Evolutionary conservation across 768 basidiomycete genomes (phyloP).

Genomic region (Russula compacta): DNA sequence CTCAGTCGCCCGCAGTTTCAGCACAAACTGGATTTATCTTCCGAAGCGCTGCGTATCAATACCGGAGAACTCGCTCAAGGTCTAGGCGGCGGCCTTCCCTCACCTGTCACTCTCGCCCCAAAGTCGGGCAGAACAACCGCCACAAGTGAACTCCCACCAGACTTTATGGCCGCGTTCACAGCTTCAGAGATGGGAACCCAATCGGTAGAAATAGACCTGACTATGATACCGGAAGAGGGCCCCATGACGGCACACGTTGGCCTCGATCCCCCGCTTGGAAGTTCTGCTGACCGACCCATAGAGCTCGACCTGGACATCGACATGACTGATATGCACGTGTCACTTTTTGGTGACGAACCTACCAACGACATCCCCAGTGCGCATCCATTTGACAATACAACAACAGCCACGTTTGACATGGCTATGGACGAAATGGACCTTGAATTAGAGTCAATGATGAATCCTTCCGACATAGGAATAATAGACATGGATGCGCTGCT

Average conservation of each 20-base stretch:
- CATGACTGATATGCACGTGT: constrained; percentile 35
- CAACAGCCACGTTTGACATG: constrained; percentile 36
- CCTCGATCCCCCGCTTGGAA: constrained; percentile 38
- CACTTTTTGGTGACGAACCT: constrained; percentile 43
- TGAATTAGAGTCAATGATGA: constrained; percentile 13
- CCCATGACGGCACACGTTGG: constrained; percentile 26
- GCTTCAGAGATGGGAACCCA: constrained; percentile 30
- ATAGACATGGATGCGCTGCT: constrained; percentile 9
- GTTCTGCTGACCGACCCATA: constrained; percentile 71
- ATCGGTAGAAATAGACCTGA: constrained; percentile 51
- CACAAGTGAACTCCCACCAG: constrained; percentile 43
- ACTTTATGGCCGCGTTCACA: constrained; percentile 48
- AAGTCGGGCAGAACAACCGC: constrained; percentile 50
- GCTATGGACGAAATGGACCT: constrained; percentile 16
- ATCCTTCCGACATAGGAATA: constrained; percentile 33
- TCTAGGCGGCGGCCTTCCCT: constrained; percentile 51
- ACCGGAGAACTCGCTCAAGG: constrained; percentile 53
- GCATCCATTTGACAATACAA: constrained; percentile 22
- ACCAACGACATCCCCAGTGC: constrained; percentile 21
- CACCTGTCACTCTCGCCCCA: constrained; percentile 76
- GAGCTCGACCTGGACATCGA: constrained; percentile 62
- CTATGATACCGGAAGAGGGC: constrained; percentile 23
- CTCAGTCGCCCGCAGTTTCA: constrained; percentile 64
- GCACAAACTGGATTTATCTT: constrained; percentile 75
- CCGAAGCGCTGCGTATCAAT: constrained; percentile 53